These are phyloP conservation scores for Fusarium sp. DNA, from an alignment of 2,329 filamentous ascomycete species.

Conservation along the genomic window DNA sequence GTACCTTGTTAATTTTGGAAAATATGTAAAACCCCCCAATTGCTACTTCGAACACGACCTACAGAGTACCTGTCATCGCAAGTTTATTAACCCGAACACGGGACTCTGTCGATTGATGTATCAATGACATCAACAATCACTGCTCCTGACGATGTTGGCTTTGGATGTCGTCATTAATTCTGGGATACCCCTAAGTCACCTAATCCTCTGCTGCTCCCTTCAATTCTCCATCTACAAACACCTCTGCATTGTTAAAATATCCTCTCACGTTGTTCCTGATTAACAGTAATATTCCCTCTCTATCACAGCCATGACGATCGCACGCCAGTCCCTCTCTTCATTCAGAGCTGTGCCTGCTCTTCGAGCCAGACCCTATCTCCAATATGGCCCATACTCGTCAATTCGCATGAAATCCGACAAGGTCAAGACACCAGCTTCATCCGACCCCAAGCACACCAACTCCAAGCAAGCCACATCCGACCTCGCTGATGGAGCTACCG, in stretches of 20 bases:
- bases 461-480: conserved; percentile 1
- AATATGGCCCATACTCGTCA: neutral
- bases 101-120: neutral
- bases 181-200: neutral
- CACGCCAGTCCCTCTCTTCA: conserved; percentile 5
- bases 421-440: conserved; percentile 10
- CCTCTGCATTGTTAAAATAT: neutral
- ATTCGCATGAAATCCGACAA: conserved; percentile 21
- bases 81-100: conserved; percentile 8
- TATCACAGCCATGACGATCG: neutral
- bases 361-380: neutral
- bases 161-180: conserved; percentile 25
- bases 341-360: neutral
- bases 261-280: neutral
- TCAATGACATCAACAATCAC: conserved; percentile 34
- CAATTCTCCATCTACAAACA: neutral
- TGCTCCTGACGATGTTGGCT: conserved; percentile 7
- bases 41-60: neutral
- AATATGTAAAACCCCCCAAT: too few species aligned
- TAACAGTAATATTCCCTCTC: accelerated
- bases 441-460: conserved; percentile 16
- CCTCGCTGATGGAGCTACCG: conserved; percentile 24
- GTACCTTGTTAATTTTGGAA: too few species aligned
- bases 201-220: neutral
- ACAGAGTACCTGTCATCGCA: conserved; percentile 3